Evolutionary conservation across 2,329 filamentous ascomycete genomes (phyloP), one percentile per base, ranked within the genome.

Genomic region (Botrytis hyacinthi): DNA sequence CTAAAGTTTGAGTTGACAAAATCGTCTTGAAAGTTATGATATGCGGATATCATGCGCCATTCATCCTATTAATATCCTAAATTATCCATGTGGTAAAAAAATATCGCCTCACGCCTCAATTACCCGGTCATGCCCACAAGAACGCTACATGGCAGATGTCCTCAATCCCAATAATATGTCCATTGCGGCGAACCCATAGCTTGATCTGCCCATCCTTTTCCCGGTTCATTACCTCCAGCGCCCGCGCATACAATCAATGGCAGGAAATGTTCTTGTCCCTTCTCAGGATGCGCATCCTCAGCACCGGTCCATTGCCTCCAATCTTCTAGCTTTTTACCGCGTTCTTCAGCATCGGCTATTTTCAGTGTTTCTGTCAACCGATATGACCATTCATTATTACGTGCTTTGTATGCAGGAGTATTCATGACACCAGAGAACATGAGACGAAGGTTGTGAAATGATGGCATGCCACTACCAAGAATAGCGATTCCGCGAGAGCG

Each of bases 391-490:
- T 77, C 88, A 86, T 65, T 92, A 81, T 22, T 88, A 85, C 73
- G 86, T 84, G 70, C 91, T 85, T 59, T 85, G 87, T 51, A 85
- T 84, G 1, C 87, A 82, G 78, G 91, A 91, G 18, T 89, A 86
- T 77, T 89, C 75, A 0, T 87, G 86, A 16, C 77, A 78, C 14
- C 79, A 78, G 73, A 75, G 69, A 78, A 78, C 77, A 84, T 83
- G 76, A 92, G 88, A 1, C 87, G 84, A 51, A 92, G 83, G 77
- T 93, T 93, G 78, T 93, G 91, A 35, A 92, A 92, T 0, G 91
- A 90, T 1, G 78, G 74, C 91, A 94, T 93, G 18, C 92, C 92
- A 0, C 91, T 91, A 37, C 88, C 88, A 63, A 94, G 87, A 74
- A 94, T 89, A 67, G 91, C 84, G 70, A 93, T 85, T 29, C 88